Conservation (phyloP, 2,329 filamentous ascomycete species). For the Penicillium sp. region DNA sequence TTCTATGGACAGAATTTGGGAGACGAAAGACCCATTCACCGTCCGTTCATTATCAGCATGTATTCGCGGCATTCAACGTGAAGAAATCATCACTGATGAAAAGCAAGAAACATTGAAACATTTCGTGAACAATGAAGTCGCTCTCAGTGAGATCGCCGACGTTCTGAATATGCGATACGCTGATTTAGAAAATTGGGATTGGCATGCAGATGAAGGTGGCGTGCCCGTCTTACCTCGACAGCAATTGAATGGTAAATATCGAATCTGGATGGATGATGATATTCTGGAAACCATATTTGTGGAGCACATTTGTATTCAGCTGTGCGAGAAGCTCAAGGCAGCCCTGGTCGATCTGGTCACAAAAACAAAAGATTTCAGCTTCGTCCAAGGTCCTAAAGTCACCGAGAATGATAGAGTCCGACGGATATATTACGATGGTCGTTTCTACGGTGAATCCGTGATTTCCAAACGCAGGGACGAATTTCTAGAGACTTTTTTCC, state of each 20-base stretch:
- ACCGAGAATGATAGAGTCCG: neutral
- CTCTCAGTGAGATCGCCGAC: slow-evolving; percentile 1
- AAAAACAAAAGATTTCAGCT: neutral
- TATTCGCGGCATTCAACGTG: neutral
- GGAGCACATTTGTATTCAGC: slow-evolving; percentile 35
- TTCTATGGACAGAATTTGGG: neutral
- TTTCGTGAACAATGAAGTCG: neutral
- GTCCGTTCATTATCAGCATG: neutral
- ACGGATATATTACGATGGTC: neutral
- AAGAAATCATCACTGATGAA: neutral
- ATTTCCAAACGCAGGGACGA: neutral
- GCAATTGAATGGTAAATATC: slow-evolving; percentile 51
- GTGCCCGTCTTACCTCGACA: slow-evolving; percentile 49
- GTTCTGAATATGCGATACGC: slow-evolving; percentile 2
- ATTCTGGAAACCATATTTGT: slow-evolving; percentile 52
- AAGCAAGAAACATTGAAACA: slow-evolving; percentile 1
- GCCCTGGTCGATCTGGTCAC: neutral
- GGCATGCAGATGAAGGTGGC: slow-evolving; percentile 46
- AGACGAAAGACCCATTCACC: neutral
- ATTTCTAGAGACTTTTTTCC: neutral
- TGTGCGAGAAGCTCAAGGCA: neutral
- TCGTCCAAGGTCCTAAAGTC: neutral
- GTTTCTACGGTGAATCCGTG: neutral
- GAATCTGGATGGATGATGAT: slow-evolving; percentile 54
- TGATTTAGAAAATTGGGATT: slow-evolving; percentile 48